Conservation (phyloP, 163 green algal species). For the Volvox carteri region DNA sequence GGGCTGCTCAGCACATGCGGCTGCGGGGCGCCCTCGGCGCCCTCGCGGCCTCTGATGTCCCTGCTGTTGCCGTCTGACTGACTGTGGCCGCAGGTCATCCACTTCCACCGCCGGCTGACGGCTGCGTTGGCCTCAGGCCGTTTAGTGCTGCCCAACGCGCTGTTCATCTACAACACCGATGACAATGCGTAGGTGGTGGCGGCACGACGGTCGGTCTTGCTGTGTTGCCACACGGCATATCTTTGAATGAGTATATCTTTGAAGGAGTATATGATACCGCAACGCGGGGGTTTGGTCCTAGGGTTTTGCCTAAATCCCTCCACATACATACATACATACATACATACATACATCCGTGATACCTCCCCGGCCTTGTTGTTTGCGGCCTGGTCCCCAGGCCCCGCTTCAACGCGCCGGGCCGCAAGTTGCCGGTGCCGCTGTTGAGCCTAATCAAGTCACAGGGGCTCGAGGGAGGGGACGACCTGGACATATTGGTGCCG, state of each 20-base stretch:
- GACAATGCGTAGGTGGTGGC: constrained; percentile 32
- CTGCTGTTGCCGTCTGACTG: no score
- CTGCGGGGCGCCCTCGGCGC: neutral
- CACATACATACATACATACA: no score
- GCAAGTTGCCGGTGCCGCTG: neutral
- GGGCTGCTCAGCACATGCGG: no score
- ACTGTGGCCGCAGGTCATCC: neutral
- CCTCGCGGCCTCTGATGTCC: neutral
- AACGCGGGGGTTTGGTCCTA: no score
- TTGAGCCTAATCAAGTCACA: constrained; percentile 27
- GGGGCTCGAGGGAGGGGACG: constrained; percentile 2
- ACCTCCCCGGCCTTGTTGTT: no score
- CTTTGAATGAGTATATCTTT: no score
- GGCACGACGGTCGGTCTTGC: neutral
- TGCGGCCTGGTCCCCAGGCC: neutral
- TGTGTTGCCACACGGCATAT: no score
- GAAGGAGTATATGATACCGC: no score
- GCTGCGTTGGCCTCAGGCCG: neutral
- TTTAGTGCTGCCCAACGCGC: constrained; percentile 23
- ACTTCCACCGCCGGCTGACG: neutral
- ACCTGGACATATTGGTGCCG: constrained; percentile 44
- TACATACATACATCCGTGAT: no score
- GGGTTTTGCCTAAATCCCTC: no score
- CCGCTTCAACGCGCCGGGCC: neutral
- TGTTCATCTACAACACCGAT: constrained; percentile 38